A percentile compares a stretch with the other conserved stretches of the same genome.
These are phyloP conservation scores for Tulasnella calospora DNA, from an alignment of 768 basidiomycete species.

Conservation along the genomic window DNA sequence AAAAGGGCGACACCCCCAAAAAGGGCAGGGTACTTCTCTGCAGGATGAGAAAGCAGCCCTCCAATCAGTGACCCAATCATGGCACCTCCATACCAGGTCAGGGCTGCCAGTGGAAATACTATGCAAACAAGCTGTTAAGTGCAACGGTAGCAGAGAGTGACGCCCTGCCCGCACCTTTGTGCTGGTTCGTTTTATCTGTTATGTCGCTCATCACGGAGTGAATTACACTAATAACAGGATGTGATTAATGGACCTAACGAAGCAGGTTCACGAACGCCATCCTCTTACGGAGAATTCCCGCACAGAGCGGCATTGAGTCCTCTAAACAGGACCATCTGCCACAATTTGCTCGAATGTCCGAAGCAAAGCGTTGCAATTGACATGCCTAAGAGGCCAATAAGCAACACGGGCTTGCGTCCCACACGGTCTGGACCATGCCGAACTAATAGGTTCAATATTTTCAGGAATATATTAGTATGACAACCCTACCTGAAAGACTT, in stretches of 20 bases:
- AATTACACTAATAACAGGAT: constrained; percentile 31
- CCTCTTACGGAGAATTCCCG: constrained; percentile 23
- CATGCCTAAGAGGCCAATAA: constrained; percentile 28
- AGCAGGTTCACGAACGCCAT: background rate
- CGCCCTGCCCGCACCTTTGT: constrained; percentile 33
- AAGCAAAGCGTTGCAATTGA: constrained; percentile 23
- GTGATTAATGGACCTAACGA: too few relatives aligned
- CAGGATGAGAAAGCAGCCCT: constrained; percentile 36
- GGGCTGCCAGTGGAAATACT: constrained; percentile 6
- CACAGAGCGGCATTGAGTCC: constrained; percentile 13
- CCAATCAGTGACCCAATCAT: constrained; percentile 40
- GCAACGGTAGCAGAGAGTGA: too few relatives aligned
- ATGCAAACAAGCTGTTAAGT: too few relatives aligned
- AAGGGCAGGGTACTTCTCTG: too few relatives aligned
- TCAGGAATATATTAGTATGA: too few relatives aligned
- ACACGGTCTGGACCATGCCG: constrained; percentile 8
- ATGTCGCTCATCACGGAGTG: constrained; percentile 61
- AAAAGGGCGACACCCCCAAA: too few relatives aligned
- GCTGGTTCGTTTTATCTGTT: constrained; percentile 59
- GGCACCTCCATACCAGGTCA: constrained; percentile 6
- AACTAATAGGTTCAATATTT: constrained; percentile 30
- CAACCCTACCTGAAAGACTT: constrained; percentile 26
- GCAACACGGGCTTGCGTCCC: constrained; percentile 31
- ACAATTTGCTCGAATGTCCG: constrained; percentile 18
- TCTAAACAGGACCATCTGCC: background rate